These are phyloP conservation scores for Tolypocladium inflatum DNA, from an alignment of 2,329 filamentous ascomycete genomes.

Conservation along the genomic window DNA sequence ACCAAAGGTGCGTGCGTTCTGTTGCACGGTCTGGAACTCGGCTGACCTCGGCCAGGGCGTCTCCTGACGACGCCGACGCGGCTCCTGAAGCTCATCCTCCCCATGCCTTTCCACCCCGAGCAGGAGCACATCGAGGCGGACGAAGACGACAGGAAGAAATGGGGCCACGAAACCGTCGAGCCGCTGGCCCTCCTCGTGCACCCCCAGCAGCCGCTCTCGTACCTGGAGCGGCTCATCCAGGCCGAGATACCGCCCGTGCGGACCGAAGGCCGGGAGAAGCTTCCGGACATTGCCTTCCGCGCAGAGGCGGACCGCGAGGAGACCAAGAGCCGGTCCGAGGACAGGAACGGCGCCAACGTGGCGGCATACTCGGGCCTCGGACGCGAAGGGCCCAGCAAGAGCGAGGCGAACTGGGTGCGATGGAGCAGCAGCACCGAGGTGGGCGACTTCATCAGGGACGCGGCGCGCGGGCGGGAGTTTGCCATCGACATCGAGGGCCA, in stretches of 20 bases:
- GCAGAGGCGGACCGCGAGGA: conserved; percentile 62
- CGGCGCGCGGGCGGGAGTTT: conserved; percentile 76
- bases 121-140: conserved; percentile 31
- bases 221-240: conserved; percentile 81
- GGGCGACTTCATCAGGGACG: conserved; percentile 88
- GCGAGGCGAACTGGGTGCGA: conserved; percentile 57
- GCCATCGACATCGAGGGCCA: conserved; percentile 71
- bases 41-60: conserved; percentile 42
- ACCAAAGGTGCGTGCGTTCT: conserved; percentile 19
- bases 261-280: conserved; percentile 55
- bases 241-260: conserved; percentile 68
- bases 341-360: conserved; percentile 32
- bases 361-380: conserved; percentile 65
- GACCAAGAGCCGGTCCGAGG: conserved; percentile 17
- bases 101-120: conserved; percentile 42
- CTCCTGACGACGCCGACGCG: conserved; percentile 72
- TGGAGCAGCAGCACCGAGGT: conserved; percentile 88
- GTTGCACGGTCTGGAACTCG: neutral
- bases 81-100: conserved; percentile 72
- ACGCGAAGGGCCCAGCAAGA: conserved; percentile 41
- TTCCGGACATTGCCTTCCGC: conserved; percentile 68
- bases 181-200: conserved; percentile 79
- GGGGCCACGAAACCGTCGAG: conserved; percentile 44
- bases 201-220: conserved; percentile 83
- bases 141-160: conserved; percentile 21